Evolutionary conservation across 495 filamentous ascomycete genomes (phyloP), one percentile per base, ranked within the genome.

Genomic region (Penicillium samsonianum): DNA sequence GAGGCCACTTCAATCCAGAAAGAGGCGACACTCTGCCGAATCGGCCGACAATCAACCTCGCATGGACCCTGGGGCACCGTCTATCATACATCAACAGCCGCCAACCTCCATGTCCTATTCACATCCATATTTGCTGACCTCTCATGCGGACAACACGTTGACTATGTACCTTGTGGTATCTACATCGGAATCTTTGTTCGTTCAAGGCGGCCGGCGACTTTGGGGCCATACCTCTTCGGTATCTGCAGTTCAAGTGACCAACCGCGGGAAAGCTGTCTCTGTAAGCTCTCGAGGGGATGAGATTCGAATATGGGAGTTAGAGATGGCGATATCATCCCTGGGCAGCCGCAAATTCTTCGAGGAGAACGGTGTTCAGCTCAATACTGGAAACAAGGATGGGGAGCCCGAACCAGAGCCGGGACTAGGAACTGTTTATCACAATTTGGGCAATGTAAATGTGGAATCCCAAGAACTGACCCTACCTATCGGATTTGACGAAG

Each of bases 201-300:
- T 98, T 41, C 85, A 88, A 22, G 75, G 83, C 1, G 91, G 90
- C 16, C 90, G 84, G 46, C 80, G 89, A 23, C 82, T 98, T 9
- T 97, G 90, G 89, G 94, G 94, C 17, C 94, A 98, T 64, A 98
- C 94, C 0, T 96, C 93, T 1, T 90, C 90, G 1, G 90, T 98
- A 14, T 88, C 88, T 38, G 84, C 87, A 12, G 93, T 90, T 23
- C 87, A 96, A 58, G 89, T 98, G 42, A 92, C 89, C 20, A 83
- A 87, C 16, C 83, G 90, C 19, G 94, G 94, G 12, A 96, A 91
- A 68, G 94, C 94, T 0, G 89, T 98, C 0, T 96, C 91, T 17
- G 88, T 97, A 25, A 92, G 89, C 65, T 80, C 81, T 5, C 77
- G 82, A 14, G 94, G 93, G 11, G 85, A 92, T 55, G 94, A 98